Percentiles rank a stretch among this genome's conserved stretches.
Evolutionary conservation across 768 basidiomycete genomes (phyloP).

Genomic region (Leccinum subtestaceum): DNA sequence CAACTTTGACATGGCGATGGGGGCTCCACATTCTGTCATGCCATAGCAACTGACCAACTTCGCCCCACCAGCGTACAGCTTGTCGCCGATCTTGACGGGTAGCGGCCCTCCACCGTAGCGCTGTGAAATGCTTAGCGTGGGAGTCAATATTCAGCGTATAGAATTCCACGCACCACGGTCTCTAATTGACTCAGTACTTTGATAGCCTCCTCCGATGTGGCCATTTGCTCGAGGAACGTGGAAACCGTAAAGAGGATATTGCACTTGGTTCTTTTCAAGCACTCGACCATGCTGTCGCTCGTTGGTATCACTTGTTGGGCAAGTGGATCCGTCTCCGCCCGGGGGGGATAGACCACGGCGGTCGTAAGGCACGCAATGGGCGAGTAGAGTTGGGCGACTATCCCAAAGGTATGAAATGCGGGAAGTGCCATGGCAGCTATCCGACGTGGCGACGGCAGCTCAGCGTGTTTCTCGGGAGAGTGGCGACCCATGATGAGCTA

Average conservation of each 20-base stretch:
- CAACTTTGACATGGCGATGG: neutral
- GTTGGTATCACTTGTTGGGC: constrained; percentile 37
- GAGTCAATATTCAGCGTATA: too few relatives aligned
- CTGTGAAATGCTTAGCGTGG: constrained; percentile 18
- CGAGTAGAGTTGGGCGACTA: constrained; percentile 12
- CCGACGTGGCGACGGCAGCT: constrained; percentile 17
- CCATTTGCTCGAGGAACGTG: constrained; percentile 39
- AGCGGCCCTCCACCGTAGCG: constrained; percentile 40
- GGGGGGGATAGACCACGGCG: constrained; percentile 29
- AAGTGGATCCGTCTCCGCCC: constrained; percentile 14
- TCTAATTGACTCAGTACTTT: constrained; percentile 25
- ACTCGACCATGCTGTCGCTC: constrained; percentile 39
- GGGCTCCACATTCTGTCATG: constrained; percentile 29
- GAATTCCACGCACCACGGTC: constrained; percentile 27
- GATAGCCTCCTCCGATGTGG: constrained; percentile 21
- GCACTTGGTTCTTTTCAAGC: constrained; percentile 28
- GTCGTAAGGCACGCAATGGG: constrained; percentile 20
- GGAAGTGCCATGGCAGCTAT: constrained; percentile 26
- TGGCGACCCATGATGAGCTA: too few relatives aligned
- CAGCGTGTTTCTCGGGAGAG: neutral
- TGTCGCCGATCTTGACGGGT: constrained; percentile 34
- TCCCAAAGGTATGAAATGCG: constrained; percentile 26
- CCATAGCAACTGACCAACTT: constrained; percentile 35
- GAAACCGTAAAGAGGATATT: constrained; percentile 37
- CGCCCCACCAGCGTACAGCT: constrained; percentile 33